Evolutionary conservation across 2,329 filamentous ascomycete genomes (phyloP), one percentile per base, ranked within the genome.

Genomic region (Trichothecium sympodiale): DNA sequence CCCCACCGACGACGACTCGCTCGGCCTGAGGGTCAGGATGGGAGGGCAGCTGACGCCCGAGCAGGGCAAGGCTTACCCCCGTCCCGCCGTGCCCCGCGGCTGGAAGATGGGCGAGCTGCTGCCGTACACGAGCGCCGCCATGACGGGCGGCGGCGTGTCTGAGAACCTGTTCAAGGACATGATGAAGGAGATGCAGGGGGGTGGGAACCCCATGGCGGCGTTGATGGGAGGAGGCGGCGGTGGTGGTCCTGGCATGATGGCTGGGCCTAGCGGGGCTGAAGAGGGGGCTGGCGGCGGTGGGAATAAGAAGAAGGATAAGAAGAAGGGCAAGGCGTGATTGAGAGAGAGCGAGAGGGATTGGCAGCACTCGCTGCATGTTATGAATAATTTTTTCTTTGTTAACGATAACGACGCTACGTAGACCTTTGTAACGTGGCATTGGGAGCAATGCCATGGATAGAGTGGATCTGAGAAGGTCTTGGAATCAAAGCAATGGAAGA

Each of bases 111-210:
- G 77, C 42, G 77, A 74, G 40, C 77, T 94, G 39, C 54, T 98
- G 45, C 91, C 91, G 16, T 78, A 93, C 44, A 82, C 94, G 52
- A 93, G 83, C 43, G 79, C 88, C 1, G 91, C 87, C 14, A 73
- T 96, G 61, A 91, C 83, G 36, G 91, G 91, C 8, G 91, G 91
- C 9, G 91, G 91, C 26, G 85, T 96, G 9, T 88, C 78, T 42
- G 91, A 98, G 58, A 94, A 96, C 53, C 76, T 95, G 42, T 78
- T 96, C 52, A 86, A 91, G 65, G 88, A 95, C 47, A 94, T 95
- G 70, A 94, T 96, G 88, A 80, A 78, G 51, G 86, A 93, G 64
- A 94, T 96, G 85, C 66, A 69, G 50, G 57, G 58, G 3, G 61
- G 59, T 2, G 67, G 61, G 1, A 65, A 68, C 29, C 60, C 58